phyloP scores from a whole-genome alignment of 1,139 yeast genomes.

The Nakaseomyces kungkrabaensis region DNA sequence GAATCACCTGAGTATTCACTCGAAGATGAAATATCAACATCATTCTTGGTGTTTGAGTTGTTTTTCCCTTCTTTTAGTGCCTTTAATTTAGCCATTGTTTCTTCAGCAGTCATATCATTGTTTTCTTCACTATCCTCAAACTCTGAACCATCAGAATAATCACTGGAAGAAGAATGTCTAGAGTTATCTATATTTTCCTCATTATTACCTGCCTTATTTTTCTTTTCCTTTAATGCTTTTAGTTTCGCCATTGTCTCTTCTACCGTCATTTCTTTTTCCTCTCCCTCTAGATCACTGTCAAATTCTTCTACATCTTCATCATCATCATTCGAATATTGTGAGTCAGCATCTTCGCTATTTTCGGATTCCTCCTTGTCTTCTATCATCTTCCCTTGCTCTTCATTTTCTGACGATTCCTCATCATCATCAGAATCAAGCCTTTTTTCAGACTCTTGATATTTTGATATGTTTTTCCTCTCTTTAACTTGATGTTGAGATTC shows the following conservation, averaged over 20 bases:
- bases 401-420: background rate
- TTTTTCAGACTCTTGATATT: no score
- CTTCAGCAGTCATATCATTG: no score
- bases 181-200: background rate
- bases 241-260: slow-evolving; percentile 37
- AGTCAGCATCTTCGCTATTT: no score
- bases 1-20: background rate
- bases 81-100: no score
- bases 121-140: no score
- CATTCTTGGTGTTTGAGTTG: no score
- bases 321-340: background rate
- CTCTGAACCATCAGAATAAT: background rate
- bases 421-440: background rate
- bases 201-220: background rate
- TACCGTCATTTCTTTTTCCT: slow-evolving; percentile 13
- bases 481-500: no score
- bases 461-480: no score
- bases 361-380: background rate
- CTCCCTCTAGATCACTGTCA: background rate
- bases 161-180: background rate
- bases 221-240: slow-evolving; percentile 29
- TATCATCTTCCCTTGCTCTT: background rate
- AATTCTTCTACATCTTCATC: background rate
- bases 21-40: background rate
- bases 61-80: no score